Evolutionary conservation across 345 rosid species (phyloP).

Genomic region (Gossypium australe): DNA sequence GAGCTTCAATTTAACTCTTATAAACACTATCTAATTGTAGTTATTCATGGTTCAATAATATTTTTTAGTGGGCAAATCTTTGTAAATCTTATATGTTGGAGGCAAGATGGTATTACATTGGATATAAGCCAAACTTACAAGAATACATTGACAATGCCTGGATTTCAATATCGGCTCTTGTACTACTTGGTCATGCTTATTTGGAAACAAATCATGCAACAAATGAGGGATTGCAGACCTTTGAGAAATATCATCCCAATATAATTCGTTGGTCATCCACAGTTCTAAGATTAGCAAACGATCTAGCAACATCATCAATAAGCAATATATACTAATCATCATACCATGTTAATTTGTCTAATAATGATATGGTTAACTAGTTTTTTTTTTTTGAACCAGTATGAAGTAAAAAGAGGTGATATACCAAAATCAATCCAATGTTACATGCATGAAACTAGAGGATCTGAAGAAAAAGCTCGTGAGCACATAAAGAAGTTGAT

Average conservation of each 20-base stretch:
- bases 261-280: constrained; percentile 21
- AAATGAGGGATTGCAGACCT: too few species aligned
- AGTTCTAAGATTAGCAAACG: constrained; percentile 31
- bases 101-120: too few species aligned
- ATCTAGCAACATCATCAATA: constrained; percentile 42
- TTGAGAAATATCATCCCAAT: constrained; percentile 17
- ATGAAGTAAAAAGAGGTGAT: constrained; percentile 33
- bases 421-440: constrained; percentile 26
- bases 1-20: too few species aligned
- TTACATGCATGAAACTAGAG: constrained; percentile 28
- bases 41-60: neutral
- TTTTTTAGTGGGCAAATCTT: constrained; percentile 35
- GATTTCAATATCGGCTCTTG: too few species aligned
- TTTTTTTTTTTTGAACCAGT: constrained; percentile 6
- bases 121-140: too few species aligned
- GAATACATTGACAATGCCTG: too few species aligned
- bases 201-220: too few species aligned
- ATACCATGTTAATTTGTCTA: neutral
- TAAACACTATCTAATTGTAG: too few species aligned
- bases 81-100: constrained; percentile 24
- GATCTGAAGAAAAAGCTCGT: too few species aligned
- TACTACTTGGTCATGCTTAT: too few species aligned
- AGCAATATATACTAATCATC: neutral
- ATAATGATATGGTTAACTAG: too few species aligned
- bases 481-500: too few species aligned